Evolutionary conservation across 106 monocot genomes (phyloP).

Genomic region (Phalaenopsis equestris): DNA sequence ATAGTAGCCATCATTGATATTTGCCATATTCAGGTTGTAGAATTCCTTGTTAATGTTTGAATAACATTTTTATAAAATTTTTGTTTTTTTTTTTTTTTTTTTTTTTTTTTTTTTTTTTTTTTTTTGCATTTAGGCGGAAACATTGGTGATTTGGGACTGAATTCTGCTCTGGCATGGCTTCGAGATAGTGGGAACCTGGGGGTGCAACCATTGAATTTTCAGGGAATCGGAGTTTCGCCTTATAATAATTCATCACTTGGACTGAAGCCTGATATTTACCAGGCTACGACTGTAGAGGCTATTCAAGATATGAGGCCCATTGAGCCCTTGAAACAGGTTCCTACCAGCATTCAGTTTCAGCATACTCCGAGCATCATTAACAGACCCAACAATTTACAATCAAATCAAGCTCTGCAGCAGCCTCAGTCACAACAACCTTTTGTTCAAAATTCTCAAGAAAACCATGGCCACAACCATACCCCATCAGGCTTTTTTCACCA

Average conservation of each 20-base stretch:
- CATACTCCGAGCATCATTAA: slow-evolving; percentile 28
- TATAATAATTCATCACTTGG: slow-evolving; percentile 63
- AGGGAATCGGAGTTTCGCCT: slow-evolving; percentile 52
- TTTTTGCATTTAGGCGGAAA: slow-evolving; percentile 28
- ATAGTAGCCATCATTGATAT: not conserved
- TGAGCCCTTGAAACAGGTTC: slow-evolving; percentile 45
- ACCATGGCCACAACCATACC: slow-evolving; percentile 18
- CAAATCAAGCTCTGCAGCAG: slow-evolving; percentile 36
- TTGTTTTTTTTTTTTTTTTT: too few relatives aligned
- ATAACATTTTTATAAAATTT: not conserved
- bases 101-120: not conserved
- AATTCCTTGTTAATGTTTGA: not conserved
- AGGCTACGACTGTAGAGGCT: slow-evolving; percentile 56
- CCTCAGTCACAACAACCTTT: slow-evolving; percentile 10
- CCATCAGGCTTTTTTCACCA: slow-evolving; percentile 18
- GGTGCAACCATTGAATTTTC: slow-evolving; percentile 63
- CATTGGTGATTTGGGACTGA: slow-evolving; percentile 52
- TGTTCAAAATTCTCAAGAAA: slow-evolving; percentile 37
- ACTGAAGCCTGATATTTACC: slow-evolving; percentile 62
- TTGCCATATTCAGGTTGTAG: not conserved
- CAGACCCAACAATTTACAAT: slow-evolving; percentile 14
- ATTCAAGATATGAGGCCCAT: slow-evolving; percentile 47
- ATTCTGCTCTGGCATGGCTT: slow-evolving; percentile 63
- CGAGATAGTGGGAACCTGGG: slow-evolving; percentile 51
- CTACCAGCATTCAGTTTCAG: slow-evolving; percentile 41